phyloP scores from a whole-genome alignment of 1,139 yeast genomes.

The Arxiozyma slooffiae region DNA sequence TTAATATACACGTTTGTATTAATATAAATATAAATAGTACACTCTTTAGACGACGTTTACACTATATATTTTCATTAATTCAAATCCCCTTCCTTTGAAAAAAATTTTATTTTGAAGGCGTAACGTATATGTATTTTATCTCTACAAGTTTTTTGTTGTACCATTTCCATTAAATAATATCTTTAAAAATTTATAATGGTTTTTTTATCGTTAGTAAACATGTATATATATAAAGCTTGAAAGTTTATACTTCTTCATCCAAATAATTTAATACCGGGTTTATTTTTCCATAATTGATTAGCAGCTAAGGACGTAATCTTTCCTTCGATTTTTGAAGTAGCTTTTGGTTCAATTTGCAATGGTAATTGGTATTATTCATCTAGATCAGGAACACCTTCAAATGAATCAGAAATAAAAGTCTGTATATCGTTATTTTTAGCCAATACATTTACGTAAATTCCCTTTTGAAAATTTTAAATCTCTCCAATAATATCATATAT shows the following conservation, averaged over 20 bases:
- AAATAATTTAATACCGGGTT: slow-evolving; percentile 4
- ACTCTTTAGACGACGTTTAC: too few relatives aligned
- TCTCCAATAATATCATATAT: slow-evolving; percentile 68
- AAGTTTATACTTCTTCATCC: not conserved
- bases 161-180: too few relatives aligned
- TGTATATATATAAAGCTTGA: not conserved
- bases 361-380: slow-evolving; percentile 77
- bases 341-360: slow-evolving; percentile 64
- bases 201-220: too few relatives aligned
- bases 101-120: too few relatives aligned
- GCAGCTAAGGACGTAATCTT: not conserved
- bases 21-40: too few relatives aligned
- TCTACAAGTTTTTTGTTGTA: too few relatives aligned
- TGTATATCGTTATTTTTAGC: slow-evolving; percentile 59
- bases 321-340: not conserved
- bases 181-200: too few relatives aligned
- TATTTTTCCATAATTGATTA: slow-evolving; percentile 3
- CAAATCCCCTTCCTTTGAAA: too few relatives aligned
- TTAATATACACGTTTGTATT: too few relatives aligned
- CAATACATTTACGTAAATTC: slow-evolving; percentile 48
- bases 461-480: slow-evolving; percentile 59
- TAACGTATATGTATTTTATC: too few relatives aligned
- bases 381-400: slow-evolving; percentile 48
- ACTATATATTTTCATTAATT: too few relatives aligned
- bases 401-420: slow-evolving; percentile 47